Percentiles rank a stretch among this genome's conserved stretches.
These are phyloP conservation scores for Onygena corvina DNA, from an alignment of 2,329 filamentous ascomycete species.

Conservation along the genomic window DNA sequence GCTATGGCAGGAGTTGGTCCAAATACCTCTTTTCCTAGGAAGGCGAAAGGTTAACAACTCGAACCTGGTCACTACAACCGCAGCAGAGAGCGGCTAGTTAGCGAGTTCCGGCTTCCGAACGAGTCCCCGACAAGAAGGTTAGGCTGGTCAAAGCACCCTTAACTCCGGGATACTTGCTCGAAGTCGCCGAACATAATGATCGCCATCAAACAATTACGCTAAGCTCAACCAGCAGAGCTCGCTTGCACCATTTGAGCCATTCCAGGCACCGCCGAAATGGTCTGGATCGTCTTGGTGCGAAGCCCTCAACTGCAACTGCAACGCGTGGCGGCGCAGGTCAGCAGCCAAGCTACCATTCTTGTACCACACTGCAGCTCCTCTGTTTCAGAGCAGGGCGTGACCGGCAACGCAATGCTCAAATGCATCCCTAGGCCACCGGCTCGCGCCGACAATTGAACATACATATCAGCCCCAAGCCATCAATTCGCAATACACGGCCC, in stretches of 20 bases:
- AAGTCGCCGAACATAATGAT: too few species aligned
- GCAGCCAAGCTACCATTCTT: neutral
- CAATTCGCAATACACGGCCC: neutral
- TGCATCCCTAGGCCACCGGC: neutral
- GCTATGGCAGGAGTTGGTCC: too few species aligned
- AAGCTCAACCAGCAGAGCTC: too few species aligned
- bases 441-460: neutral
- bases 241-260: neutral
- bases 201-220: too few species aligned
- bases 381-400: neutral
- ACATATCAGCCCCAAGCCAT: neutral
- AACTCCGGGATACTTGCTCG: too few species aligned
- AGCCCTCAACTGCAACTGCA: too few species aligned
- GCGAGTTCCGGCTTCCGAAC: too few species aligned
- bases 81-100: neutral
- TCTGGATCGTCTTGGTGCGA: neutral
- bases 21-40: neutral
- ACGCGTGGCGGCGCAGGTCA: neutral
- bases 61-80: slow-evolving; percentile 1
- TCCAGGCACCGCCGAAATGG: neutral
- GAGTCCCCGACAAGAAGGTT: too few species aligned
- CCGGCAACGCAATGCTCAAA: neutral
- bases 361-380: neutral
- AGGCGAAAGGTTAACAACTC: neutral
- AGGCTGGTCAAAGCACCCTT: too few species aligned